Conservation (phyloP, 306 rosid genomes). For the Amphicarpaea edgeworthii region DNA sequence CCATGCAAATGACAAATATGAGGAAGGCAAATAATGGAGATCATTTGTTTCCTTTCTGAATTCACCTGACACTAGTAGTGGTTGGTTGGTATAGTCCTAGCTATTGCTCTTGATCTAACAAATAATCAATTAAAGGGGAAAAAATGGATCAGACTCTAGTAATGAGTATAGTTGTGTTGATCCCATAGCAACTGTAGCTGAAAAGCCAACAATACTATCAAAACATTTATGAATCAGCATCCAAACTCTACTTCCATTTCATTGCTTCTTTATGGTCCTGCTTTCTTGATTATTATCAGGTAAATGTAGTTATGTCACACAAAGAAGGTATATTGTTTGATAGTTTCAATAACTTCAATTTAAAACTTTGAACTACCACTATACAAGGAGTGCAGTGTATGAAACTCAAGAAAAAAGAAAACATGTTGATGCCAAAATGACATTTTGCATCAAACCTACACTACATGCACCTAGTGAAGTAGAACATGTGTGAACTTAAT, state of each 20-base stretch:
- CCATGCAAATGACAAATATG: conserved; percentile 44
- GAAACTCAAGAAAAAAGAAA: neutral
- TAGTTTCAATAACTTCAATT: conserved; percentile 21
- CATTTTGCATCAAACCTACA: conserved; percentile 11
- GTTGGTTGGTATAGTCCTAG: conserved; percentile 31
- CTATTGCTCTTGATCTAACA: conserved; percentile 29
- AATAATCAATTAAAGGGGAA: conserved; percentile 23
- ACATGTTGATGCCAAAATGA: neutral
- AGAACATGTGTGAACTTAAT: conserved; percentile 10
- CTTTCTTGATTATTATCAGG: conserved; percentile 12
- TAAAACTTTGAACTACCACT: conserved; percentile 9
- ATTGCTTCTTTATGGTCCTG: conserved; percentile 27
- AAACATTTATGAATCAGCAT: conserved; percentile 32
- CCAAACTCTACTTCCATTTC: conserved; percentile 17
- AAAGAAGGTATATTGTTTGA: conserved; percentile 6
- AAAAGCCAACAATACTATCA: conserved; percentile 11
- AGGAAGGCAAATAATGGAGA: conserved; percentile 37
- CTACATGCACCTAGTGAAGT: neutral
- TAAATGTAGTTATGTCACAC: neutral
- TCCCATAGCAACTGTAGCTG: neutral
- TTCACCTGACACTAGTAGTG: conserved; percentile 45
- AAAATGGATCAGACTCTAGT: conserved; percentile 30
- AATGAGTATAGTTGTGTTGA: conserved; percentile 38
- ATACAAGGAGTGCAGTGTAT: neutral
- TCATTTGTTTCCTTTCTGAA: conserved; percentile 45